These are phyloP conservation scores for Gigaspora rosea DNA, from an alignment of 192 early-diverging fungal species.

Conservation along the genomic window DNA sequence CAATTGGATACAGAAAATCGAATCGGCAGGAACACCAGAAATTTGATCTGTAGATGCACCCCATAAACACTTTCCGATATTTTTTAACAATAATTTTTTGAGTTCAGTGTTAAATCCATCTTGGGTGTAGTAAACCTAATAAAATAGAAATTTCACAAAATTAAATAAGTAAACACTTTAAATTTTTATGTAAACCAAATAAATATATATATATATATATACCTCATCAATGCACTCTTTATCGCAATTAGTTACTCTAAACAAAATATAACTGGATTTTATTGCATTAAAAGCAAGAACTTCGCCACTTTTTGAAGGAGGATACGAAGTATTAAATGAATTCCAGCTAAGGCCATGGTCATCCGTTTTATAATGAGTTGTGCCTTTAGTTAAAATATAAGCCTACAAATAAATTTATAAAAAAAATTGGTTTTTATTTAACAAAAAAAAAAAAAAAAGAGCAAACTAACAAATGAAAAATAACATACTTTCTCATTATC, in stretches of 20 bases:
- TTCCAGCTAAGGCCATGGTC: conserved; percentile 65
- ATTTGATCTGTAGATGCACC: conserved; percentile 62
- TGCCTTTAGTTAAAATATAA: conserved; percentile 53
- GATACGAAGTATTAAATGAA: conserved; percentile 46
- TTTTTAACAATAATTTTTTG: conserved; percentile 52
- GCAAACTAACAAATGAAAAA: background rate
- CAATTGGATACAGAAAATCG: conserved; percentile 72
- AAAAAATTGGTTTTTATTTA: conserved; percentile 42
- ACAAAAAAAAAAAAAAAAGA: conserved; percentile 11
- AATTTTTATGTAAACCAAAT: background rate
- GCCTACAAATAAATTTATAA: conserved; percentile 43
- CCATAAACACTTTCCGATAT: conserved; percentile 75
- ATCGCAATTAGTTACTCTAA: conserved; percentile 58
- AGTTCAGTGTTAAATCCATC: conserved; percentile 65
- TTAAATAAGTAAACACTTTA: conserved; percentile 3
- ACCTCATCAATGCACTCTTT: conserved; percentile 64
- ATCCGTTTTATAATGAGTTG: conserved; percentile 59
- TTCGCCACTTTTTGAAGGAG: conserved; percentile 37
- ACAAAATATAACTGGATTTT: conserved; percentile 65
- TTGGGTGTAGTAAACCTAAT: conserved; percentile 60
- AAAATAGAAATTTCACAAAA: background rate
- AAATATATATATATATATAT: background rate
- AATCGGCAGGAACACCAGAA: conserved; percentile 61
- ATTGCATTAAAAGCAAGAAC: conserved; percentile 71
- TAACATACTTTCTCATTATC: conserved; percentile 58